These are phyloP conservation scores for Eucalyptus cloeziana DNA, from an alignment of 345 rosid species.

Conservation along the genomic window DNA sequence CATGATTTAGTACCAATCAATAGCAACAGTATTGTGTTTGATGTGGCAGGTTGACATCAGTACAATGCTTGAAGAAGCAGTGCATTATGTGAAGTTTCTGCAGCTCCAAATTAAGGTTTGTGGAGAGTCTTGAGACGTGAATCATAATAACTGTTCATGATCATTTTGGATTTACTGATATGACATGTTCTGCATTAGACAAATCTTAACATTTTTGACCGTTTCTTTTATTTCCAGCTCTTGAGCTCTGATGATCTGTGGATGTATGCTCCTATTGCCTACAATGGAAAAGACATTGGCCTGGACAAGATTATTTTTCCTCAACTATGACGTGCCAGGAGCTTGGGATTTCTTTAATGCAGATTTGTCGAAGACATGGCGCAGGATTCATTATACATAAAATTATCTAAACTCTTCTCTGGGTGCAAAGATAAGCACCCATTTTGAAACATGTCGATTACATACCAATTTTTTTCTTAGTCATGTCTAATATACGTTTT, in stretches of 20 bases:
- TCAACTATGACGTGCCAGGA: background rate
- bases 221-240: constrained; percentile 25
- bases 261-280: constrained; percentile 96
- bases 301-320: constrained; percentile 52
- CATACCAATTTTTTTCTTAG: background rate
- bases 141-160: background rate
- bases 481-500: background rate
- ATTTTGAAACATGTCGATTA: background rate
- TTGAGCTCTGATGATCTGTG: constrained; percentile 93
- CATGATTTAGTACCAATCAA: background rate
- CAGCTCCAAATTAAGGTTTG: constrained; percentile 87
- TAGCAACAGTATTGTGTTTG: background rate
- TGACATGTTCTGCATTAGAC: background rate
- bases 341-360: background rate
- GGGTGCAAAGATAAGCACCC: background rate
- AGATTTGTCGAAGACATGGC: background rate
- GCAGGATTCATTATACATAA: background rate
- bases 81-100: constrained; percentile 75
- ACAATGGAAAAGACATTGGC: constrained; percentile 77
- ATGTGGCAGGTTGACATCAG: constrained; percentile 53
- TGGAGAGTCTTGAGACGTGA: background rate
- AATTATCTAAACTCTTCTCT: background rate
- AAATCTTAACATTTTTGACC: background rate
- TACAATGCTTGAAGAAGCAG: constrained; percentile 97
- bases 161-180: background rate